Base-by-base conservation (phyloP, 2,329 filamentous ascomycete genomes). In the Cladosporium sp. region DNA sequence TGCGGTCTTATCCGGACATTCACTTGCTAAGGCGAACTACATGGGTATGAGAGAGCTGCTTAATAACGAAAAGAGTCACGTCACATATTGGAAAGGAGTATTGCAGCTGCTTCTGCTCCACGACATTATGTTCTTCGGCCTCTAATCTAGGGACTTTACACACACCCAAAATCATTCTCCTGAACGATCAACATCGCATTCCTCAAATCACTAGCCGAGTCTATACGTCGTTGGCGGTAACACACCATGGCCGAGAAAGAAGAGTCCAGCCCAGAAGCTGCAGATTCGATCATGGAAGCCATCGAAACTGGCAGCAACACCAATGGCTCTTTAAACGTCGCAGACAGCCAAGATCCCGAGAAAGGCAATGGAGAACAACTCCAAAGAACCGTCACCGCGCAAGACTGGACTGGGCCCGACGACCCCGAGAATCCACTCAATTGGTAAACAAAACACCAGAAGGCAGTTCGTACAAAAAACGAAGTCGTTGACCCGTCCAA, bases 341-440 rank as follows among this genome's bases (percentile, higher is more conserved):
- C 13, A 9, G 9, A 9, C 9, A 4, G 9, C 22, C 22, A 27
- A 27, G 43, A 54, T 35, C 33, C 35, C 15, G 52, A 54, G 12
- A 49, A 48, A 25, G 38, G 12, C 22, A 6, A 25, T 5, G 12
- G 8, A 2, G 33, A 48, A n/a, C 16, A 35, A 12, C 27, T 40
- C 5, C 16, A 18, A 25, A 48, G 36, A 27, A 40, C 45, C 7
- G 11, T 48, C 22, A 48, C 45, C 3, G 45, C 45, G 11, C 45
- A 48, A 16, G 41, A 53, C 16, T 59, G 55, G 54, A 54, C 50
- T 32, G 57, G 54, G 7, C 51, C 54, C 11, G 49, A 53, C 12
- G 55, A 58, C 43, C 50, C 49, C 0, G 54, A 50, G 15, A 66
- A 66, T 52, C 61, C 66, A 1, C 43, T 57, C 41, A 65, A 65